Evolutionary conservation across 345 rosid genomes (phyloP), one percentile per base, ranked within the genome.

Genomic region (Linum lewisii): DNA sequence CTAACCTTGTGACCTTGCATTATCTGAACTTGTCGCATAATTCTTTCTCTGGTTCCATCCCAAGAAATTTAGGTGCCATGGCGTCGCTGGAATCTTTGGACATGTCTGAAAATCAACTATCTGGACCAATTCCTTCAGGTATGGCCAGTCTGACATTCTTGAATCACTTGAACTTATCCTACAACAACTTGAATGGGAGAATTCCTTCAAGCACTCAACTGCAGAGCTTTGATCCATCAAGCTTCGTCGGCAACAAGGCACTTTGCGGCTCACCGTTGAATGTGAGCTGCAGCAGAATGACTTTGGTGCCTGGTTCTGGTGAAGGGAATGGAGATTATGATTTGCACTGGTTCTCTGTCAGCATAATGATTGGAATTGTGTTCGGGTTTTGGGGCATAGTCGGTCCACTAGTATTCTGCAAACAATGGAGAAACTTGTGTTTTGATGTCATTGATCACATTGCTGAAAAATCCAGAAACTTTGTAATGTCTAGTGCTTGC

Each of bases 211-310:
- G 61, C 1, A 66, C 59, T 50, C 64, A 66, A 34, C 26, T 74
- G 7, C 66, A 23, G 21, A 61, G 56, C 18, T 44, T 65, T 34
- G 64, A 63, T 60, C 52, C 74, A 1, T 60, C 65, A 0, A 54
- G 51, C 29, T 70, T 67, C 11, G 44, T 21, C 32, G 73, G 67
- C 8, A 75, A 75, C 47, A 64, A 1, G 0, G 58, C 50, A 16
- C 68, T 75, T 18, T 70, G 78, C 24, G 73, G 69, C 16, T 25
- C 0, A 25, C 71, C 71, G 5, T 4, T 62, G 6, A 29, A 5
- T 29, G 34, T 29, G 34, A 29, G 7, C 34, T 29, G 34, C 34
- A 29, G 34, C 34, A 1, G 34, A 29, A 29, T 0, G 34, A 29
- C 5, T 8, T 3, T 29, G 34, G 34, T 29, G 34, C 34, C 34